phyloP scores from a whole-genome alignment of 768 basidiomycete species.

The Xanthoconium stramineum region DNA sequence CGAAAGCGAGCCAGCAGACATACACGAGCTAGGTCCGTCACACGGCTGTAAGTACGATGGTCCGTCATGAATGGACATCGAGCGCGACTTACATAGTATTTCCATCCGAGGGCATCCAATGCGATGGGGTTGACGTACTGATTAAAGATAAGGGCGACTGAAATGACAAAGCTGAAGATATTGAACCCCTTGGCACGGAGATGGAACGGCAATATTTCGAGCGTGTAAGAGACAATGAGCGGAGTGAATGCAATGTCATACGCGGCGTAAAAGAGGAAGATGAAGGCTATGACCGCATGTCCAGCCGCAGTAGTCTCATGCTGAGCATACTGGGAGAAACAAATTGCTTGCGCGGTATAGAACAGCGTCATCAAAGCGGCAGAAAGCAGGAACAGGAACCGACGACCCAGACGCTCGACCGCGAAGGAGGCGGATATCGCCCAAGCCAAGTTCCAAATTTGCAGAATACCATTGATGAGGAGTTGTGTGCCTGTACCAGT shows the following conservation, averaged over 20 bases:
- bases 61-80: background rate
- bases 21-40: slow-evolving; percentile 52
- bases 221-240: slow-evolving; percentile 81
- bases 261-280: slow-evolving; percentile 77
- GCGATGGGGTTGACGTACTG: slow-evolving; percentile 87
- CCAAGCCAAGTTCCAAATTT: slow-evolving; percentile 76
- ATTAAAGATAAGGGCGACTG: slow-evolving; percentile 81
- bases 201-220: slow-evolving; percentile 82
- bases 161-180: slow-evolving; percentile 76
- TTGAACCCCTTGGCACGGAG: slow-evolving; percentile 87
- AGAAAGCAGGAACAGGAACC: slow-evolving; percentile 66
- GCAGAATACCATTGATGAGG: slow-evolving; percentile 82
- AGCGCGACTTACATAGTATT: slow-evolving; percentile 57
- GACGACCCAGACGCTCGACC: slow-evolving; percentile 66
- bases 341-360: slow-evolving; percentile 66
- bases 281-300: slow-evolving; percentile 76
- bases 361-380: slow-evolving; percentile 58
- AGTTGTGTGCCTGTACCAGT: slow-evolving; percentile 60
- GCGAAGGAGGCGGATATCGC: slow-evolving; percentile 54
- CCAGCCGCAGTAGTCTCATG: slow-evolving; percentile 43
- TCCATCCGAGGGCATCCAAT: slow-evolving; percentile 61
- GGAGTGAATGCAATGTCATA: slow-evolving; percentile 87
- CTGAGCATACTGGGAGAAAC: slow-evolving; percentile 55
- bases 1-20: slow-evolving; percentile 65
- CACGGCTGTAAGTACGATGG: background rate